Base-by-base conservation (phyloP, 2,329 filamentous ascomycete species). In the Thelonectria blattea region DNA sequence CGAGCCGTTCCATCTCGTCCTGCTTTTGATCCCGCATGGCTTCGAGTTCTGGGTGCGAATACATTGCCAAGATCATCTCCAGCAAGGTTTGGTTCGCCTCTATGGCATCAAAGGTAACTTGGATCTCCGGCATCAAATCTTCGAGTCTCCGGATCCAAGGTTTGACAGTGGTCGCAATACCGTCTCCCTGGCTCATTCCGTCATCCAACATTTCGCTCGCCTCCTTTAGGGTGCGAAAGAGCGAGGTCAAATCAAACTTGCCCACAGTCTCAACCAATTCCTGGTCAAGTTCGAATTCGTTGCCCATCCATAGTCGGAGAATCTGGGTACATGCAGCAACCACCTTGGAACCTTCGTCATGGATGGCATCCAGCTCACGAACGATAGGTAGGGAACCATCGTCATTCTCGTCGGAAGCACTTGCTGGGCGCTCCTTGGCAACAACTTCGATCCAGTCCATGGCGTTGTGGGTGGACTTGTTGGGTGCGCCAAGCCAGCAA, bases 401-500 rank as follows among this genome's bases (percentile, higher is more conserved):
- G 9, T 43, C 3, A 1, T 18, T 10, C n/a, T 20, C 41, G 17
- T 10, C 15, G 9, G 41, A 3, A 10, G 5, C 3, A 17, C 3
- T 15, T 10, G 18, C 9, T 4, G n/a, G 41, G n/a, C 41, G 41
- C 17, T 43, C 41, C 1, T 17, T 14, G 18, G 41, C 41, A 6
- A 43, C 41, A 10, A 20, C 14, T 17, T 18, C 41, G 18, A 43
- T 17, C n/a, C n/a, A 17, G 18, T 43, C 2, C 41, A 43, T 43
- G 9, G 41, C 14, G 14, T 9, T 20, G 41, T 43, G 8, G 1
- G 17, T 43, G n/a, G 41, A 20, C n/a, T 43, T 17, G 18, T 20
- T 10, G 15, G 41, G 14, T 20, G 18, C 12, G 15, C 56, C 56
- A 5, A 58, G 42, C 56, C 56, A 58, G 15, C 52, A 30, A 5